Conservation (phyloP, 176 grass and related monocot genomes). For the Leersia perrieri region DNA sequence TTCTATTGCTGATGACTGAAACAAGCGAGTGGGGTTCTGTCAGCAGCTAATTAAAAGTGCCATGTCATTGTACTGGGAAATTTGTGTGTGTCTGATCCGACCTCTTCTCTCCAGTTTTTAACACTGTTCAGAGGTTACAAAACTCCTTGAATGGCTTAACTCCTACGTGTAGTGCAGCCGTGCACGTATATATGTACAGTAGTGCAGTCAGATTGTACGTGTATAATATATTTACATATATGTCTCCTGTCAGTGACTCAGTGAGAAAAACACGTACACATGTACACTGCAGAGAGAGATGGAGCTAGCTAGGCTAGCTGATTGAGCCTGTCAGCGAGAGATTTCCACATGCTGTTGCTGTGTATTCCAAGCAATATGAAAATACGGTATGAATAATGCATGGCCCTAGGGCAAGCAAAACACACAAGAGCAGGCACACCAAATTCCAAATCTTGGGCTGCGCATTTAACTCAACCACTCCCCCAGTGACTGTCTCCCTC, state of each 20-base stretch:
- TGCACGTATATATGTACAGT: not conserved
- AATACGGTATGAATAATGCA: constrained; percentile 38
- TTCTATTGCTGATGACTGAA: constrained; percentile 30
- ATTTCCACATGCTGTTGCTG: not conserved
- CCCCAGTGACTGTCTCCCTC: constrained; percentile 27
- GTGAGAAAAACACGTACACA: not conserved
- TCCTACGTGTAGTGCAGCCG: not conserved
- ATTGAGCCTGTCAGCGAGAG: not conserved
- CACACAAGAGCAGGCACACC: constrained; percentile 27
- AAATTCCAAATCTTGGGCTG: constrained; percentile 55
- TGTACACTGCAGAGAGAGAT: not conserved
- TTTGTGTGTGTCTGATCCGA: constrained; percentile 2
- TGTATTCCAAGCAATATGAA: constrained; percentile 21
- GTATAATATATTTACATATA: constrained; percentile 21
- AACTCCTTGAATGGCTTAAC: constrained; percentile 5
- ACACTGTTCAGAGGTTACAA: constrained; percentile 16
- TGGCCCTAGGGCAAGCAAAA: constrained; percentile 14
- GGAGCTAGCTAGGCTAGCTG: too few species aligned
- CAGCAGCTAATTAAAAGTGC: constrained; percentile 7
- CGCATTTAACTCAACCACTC: constrained; percentile 61
- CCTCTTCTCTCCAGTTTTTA: not conserved
- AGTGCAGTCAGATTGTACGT: constrained; percentile 18
- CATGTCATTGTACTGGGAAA: not conserved
- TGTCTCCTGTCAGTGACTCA: constrained; percentile 29
- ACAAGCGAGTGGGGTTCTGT: not conserved